Evolutionary conservation across 345 rosid genomes (phyloP), one percentile per base, ranked within the genome.

Genomic region (Cardamine occulta): DNA sequence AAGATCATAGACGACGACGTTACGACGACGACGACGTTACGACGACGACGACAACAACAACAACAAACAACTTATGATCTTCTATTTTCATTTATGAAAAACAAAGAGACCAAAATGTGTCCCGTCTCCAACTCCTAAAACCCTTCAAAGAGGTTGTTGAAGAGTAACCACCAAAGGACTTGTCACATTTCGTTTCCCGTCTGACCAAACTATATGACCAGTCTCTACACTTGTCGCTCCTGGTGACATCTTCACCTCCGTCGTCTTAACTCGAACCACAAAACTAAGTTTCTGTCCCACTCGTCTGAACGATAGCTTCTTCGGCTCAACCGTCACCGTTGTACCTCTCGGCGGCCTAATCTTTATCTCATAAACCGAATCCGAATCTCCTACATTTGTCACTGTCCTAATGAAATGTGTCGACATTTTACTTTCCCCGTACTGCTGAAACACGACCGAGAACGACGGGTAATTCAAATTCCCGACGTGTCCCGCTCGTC

Each of bases 161-260:
- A 95, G 79, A 71, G 99, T 91, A 58, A 90, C 91, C 13, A 90
- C 84, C 60, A 95, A 66, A 17, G 97, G 96, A 76, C 97, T 95
- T 5, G 88, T 86, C 52, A 90, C 97, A 68, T 69, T 73, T 62
- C 86, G 96, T 83, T 87, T 89, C 58, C 90, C 97, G 13, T 95
- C 96, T 4, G 94, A 88, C 99, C 98, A 93, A 6, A 84, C 77
- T 42, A 95, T 74, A 11, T 90, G 81, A 57, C 97, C 99, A 42
- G 86, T 87, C 82, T 82, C 85, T 65, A 81, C 77, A 67, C 54
- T 88, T 29, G 86, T 84, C 31, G 82, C 82, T 39, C 89, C 96
- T 0, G 89, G 81, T 24, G 87, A 77, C 69, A 92, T 82, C 70
- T 87, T 84, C 37, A 75, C 79, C 57, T 80, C 85, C 26, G 62